A percentile compares a stretch with the other conserved stretches of the same genome.
These are phyloP conservation scores for Pichia sp. DNA, from an alignment of 1,139 yeast genomes.

Conservation along the genomic window DNA sequence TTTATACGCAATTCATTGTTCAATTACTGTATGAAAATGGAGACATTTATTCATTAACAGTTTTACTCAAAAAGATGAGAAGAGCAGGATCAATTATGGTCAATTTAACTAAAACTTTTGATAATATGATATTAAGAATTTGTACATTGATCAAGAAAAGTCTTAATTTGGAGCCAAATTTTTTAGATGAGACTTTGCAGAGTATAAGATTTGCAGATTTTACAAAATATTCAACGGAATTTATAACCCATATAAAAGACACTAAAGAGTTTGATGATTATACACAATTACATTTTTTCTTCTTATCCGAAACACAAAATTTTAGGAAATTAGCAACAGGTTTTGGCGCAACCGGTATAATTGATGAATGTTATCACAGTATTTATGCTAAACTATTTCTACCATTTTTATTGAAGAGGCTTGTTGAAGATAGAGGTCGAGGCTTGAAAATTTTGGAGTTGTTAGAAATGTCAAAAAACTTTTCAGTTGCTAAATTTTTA, in stretches of 20 bases:
- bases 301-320: constrained; percentile 52
- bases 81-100: constrained; percentile 73
- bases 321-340: constrained; percentile 73
- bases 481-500: background rate
- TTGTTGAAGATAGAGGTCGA: constrained; percentile 1
- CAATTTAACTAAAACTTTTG: constrained; percentile 60
- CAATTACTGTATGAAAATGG: constrained; percentile 46
- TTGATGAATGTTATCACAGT: constrained; percentile 69
- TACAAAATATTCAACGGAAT: constrained; percentile 33
- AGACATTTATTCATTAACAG: constrained; percentile 55
- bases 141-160: constrained; percentile 46
- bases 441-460: background rate
- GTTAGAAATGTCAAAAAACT: background rate
- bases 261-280: constrained; percentile 26
- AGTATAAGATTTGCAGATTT: constrained; percentile 44
- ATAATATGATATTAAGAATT: constrained; percentile 40
- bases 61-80: constrained; percentile 63
- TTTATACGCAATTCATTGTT: constrained; percentile 61
- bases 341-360: constrained; percentile 69
- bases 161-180: constrained; percentile 40
- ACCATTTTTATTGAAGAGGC: constrained; percentile 16
- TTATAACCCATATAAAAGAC: constrained; percentile 26
- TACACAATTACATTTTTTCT: constrained; percentile 35
- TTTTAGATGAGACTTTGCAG: constrained; percentile 48
- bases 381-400: constrained; percentile 47